phyloP scores from a whole-genome alignment of 2,329 filamentous ascomycete species.

The Phialophora chinensis region DNA sequence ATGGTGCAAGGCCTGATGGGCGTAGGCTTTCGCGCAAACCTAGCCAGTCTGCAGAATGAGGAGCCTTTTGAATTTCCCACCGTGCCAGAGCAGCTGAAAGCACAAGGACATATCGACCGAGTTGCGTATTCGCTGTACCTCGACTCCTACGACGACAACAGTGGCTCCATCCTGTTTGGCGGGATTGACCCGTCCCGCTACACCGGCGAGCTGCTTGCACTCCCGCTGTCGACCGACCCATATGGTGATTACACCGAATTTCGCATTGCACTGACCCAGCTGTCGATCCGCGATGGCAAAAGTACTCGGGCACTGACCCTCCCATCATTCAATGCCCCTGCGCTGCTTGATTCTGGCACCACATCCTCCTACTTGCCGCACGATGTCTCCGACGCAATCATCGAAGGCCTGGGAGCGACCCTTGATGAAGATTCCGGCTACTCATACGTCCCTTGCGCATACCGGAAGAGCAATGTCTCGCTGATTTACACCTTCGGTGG shows the following conservation, averaged over 20 bases:
- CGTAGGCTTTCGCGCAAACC: constrained; percentile 74
- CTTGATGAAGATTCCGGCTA: constrained; percentile 51
- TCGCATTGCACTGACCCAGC: constrained; percentile 51
- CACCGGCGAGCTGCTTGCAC: constrained; percentile 64
- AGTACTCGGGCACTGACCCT: constrained; percentile 48
- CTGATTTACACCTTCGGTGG: constrained; percentile 61
- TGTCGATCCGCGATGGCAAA: constrained; percentile 51
- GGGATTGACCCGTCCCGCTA: constrained; percentile 73
- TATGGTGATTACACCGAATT: constrained; percentile 58
- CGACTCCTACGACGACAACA: constrained; percentile 22
- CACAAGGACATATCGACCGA: constrained; percentile 28
- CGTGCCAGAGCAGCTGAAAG: constrained; percentile 64
- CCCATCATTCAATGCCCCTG: constrained; percentile 57
- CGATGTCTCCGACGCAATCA: constrained; percentile 60
- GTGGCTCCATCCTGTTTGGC: constrained; percentile 69
- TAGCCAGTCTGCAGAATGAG: constrained; percentile 93
- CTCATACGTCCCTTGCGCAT: constrained; percentile 50
- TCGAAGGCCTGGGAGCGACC: constrained; percentile 61
- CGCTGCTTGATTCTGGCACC: constrained; percentile 75
- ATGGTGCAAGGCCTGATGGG: constrained; percentile 77
- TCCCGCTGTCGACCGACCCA: constrained; percentile 55
- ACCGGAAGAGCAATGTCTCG: constrained; percentile 48
- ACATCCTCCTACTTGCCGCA: constrained; percentile 72
- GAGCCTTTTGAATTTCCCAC: constrained; percentile 86
- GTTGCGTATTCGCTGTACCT: constrained; percentile 32